A percentile compares a stretch with the other conserved stretches of the same genome.
Conservation (phyloP, 176 grass and related monocot species). For the Carex myosuroides region DNA sequence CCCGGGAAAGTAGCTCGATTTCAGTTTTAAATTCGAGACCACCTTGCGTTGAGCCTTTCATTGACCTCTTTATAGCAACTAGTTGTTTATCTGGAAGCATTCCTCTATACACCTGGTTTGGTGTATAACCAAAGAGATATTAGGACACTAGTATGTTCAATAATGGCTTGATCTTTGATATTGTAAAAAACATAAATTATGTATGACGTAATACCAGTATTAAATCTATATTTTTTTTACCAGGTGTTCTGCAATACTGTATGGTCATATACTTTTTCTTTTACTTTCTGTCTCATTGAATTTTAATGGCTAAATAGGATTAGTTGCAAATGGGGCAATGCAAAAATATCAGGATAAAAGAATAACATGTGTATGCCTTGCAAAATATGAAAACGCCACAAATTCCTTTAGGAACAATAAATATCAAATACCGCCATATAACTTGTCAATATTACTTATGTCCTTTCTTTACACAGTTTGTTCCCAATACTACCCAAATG, state of each 20-base stretch:
- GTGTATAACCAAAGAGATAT: not conserved
- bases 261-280: not conserved
- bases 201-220: not conserved
- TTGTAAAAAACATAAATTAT: not conserved
- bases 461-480: not conserved
- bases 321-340: not conserved
- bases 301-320: not conserved
- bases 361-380: not conserved
- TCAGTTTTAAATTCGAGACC: slow-evolving; percentile 89
- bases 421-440: not conserved
- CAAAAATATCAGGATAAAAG: not conserved
- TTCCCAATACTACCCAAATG: too few species aligned
- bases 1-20: slow-evolving; percentile 80
- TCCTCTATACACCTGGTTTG: slow-evolving; percentile 70
- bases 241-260: not conserved
- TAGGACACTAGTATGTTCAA: not conserved
- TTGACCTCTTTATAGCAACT: slow-evolving; percentile 81
- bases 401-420: not conserved
- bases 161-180: not conserved
- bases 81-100: slow-evolving; percentile 48
- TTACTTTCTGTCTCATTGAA: not conserved
- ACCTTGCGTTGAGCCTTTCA: slow-evolving; percentile 72
- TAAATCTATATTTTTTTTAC: not conserved
- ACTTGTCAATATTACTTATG: not conserved
- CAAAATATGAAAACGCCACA: not conserved